A percentile compares a stretch with the other conserved stretches of the same genome.
phyloP scores from a whole-genome alignment of 176 grass and related monocot species.

The Rhipidocladum racemiflorum region DNA sequence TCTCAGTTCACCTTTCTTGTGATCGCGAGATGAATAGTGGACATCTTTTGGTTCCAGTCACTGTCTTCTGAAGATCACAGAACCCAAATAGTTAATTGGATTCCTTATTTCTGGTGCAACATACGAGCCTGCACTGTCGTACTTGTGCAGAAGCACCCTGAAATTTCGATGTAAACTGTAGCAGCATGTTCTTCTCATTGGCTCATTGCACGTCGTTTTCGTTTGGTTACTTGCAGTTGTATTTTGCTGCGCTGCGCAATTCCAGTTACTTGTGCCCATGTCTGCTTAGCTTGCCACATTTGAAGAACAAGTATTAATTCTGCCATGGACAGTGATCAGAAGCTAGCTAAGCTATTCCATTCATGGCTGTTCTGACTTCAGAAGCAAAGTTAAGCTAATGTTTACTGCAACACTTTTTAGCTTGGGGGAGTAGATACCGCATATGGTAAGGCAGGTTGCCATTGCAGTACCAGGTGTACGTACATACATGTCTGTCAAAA shows the following conservation, averaged over 20 bases:
- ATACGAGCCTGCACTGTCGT: neutral
- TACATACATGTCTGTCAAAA: slow-evolving; percentile 57
- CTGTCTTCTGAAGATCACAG: neutral
- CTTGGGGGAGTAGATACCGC: slow-evolving; percentile 21
- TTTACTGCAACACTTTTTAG: slow-evolving; percentile 27
- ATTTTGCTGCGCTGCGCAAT: neutral
- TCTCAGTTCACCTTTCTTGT: neutral
- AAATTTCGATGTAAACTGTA: neutral
- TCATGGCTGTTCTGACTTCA: neutral
- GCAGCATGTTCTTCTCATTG: neutral
- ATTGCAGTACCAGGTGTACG: slow-evolving; percentile 30
- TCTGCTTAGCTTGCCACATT: neutral
- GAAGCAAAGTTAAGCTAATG: slow-evolving; percentile 30
- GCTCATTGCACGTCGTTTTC: slow-evolving; percentile 15
- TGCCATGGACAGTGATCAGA: neutral
- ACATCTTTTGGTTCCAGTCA: neutral
- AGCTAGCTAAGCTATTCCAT: neutral
- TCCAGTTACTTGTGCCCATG: neutral
- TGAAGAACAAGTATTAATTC: neutral
- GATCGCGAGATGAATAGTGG: neutral
- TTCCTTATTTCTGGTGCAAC: neutral
- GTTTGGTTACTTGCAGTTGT: neutral
- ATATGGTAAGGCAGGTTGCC: slow-evolving; percentile 42
- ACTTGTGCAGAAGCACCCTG: neutral
- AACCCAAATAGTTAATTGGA: neutral